Evolutionary conservation across 805 yeast species (phyloP), one percentile per base, ranked within the genome.

Genomic region (Pichia heedii): DNA sequence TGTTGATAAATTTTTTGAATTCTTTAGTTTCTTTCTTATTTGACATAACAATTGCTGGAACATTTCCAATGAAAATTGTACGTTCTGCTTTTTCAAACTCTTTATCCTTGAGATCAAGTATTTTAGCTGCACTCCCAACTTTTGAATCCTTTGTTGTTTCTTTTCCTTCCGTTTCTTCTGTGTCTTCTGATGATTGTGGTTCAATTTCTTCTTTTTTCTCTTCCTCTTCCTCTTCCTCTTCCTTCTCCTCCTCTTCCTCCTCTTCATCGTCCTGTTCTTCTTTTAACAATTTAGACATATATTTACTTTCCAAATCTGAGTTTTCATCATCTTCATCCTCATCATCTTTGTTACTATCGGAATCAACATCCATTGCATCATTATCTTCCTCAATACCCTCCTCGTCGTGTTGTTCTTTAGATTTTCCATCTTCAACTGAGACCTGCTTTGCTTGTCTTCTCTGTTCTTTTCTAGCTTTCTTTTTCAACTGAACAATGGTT

Each of bases 11-110:
- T 49, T 68, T 69, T 60, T 84, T 84, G 63, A 90, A 81, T 42
- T 68, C 61, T 55, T 79, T 84, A 56, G 76, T 76, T 12, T 68
- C 62, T 33, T 68, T 61, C 58, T 85, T 86, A 39, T 77, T 73
- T 2, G 82, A 72, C 50, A 88, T 76, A 9, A 80, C 87, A 1
- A 66, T 56, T 33, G 78, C 65, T 29, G 84, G 76, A 13, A 90
- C 75, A 60, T 93, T 93, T 36, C 97, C 97, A 10, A 93, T 80
- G 56, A 93, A 93, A 0, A 90, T 69, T 0, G 96, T 87, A 53
- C 81, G 73, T 51, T 83, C 86, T 6, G 95, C 94, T 61, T 85
- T 84, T 52, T 76, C 84, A 39, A 84, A 67, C 58, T 87, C 95
- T n/a, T 65, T 65, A 49, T 78, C 81, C 57, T 80, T 80, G 47